Evolutionary conservation across 352 stramenopile species (phyloP).

Genomic region (Phytophthora tentaculata): DNA sequence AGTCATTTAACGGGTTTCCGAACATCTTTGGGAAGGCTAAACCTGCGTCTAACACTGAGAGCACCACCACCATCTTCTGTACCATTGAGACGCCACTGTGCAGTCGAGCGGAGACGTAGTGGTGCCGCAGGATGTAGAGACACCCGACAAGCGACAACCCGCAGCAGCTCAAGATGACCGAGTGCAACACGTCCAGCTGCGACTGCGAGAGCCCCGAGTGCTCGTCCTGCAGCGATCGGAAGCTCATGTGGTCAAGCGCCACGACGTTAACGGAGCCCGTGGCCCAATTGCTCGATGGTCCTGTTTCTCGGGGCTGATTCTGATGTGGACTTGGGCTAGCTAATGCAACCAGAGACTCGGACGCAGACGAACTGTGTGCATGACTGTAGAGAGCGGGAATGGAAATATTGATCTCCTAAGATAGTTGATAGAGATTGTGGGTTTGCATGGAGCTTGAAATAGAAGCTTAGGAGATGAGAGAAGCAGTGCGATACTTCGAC

Average conservation of each 20-base stretch:
- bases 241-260: slow-evolving; percentile 22
- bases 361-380: not conserved
- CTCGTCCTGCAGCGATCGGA: slow-evolving; percentile 2
- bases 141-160: slow-evolving; percentile 53
- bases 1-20: slow-evolving; percentile 32
- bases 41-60: slow-evolving; percentile 65
- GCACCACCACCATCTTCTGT: slow-evolving; percentile 77
- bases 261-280: slow-evolving; percentile 31
- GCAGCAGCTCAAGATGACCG: slow-evolving; percentile 48
- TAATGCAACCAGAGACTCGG: slow-evolving; percentile 14
- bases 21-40: slow-evolving; percentile 65
- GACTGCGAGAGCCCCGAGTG: slow-evolving; percentile 25
- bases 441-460: not conserved
- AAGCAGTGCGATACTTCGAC: slow-evolving; percentile 1
- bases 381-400: slow-evolving; percentile 10
- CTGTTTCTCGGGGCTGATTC: slow-evolving; percentile 7
- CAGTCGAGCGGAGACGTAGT: slow-evolving; percentile 37
- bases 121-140: slow-evolving; percentile 57
- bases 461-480: slow-evolving; percentile 11
- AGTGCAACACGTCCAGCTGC: slow-evolving; percentile 40
- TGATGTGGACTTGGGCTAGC: slow-evolving; percentile 16
- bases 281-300: not conserved
- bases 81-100: slow-evolving; percentile 53
- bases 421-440: not conserved
- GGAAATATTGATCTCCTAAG: slow-evolving; percentile 15